Evolutionary conservation across 2,329 filamentous ascomycete species (phyloP).

Genomic region (Penicillium expansum): DNA sequence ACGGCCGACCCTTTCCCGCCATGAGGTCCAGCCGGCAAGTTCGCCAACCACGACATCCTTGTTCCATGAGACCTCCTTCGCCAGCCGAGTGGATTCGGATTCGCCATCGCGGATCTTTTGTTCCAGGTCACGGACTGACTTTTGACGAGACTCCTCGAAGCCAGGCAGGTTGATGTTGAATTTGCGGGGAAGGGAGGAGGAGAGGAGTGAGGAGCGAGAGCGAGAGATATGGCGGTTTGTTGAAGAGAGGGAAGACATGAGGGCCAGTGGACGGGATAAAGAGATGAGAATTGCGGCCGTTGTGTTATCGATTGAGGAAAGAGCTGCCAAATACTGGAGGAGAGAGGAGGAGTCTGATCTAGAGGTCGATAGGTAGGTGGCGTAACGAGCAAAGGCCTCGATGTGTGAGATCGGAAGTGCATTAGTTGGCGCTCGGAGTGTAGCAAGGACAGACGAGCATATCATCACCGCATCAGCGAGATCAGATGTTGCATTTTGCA

Average conservation of each 20-base stretch:
- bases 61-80: constrained; percentile 81
- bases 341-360: constrained; percentile 68
- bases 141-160: constrained; percentile 80
- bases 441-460: constrained; percentile 49
- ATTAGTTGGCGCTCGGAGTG: constrained; percentile 48
- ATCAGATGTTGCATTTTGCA: constrained; percentile 61
- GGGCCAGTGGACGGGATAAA: constrained; percentile 71
- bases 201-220: constrained; percentile 72
- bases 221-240: constrained; percentile 75
- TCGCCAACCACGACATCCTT: constrained; percentile 91
- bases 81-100: constrained; percentile 69
- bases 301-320: constrained; percentile 78
- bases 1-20: constrained; percentile 74
- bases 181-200: constrained; percentile 46
- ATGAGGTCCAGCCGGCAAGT: constrained; percentile 89
- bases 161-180: constrained; percentile 48
- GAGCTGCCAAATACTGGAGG: constrained; percentile 67
- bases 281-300: constrained; percentile 77
- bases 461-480: constrained; percentile 44
- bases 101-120: constrained; percentile 70
- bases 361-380: constrained; percentile 61
- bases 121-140: constrained; percentile 79
- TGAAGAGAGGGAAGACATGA: constrained; percentile 73
- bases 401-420: constrained; percentile 69
- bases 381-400: constrained; percentile 70